phyloP scores from a whole-genome alignment of 2,329 filamentous ascomycete species.

The Byssoonygena ceratinophila region DNA sequence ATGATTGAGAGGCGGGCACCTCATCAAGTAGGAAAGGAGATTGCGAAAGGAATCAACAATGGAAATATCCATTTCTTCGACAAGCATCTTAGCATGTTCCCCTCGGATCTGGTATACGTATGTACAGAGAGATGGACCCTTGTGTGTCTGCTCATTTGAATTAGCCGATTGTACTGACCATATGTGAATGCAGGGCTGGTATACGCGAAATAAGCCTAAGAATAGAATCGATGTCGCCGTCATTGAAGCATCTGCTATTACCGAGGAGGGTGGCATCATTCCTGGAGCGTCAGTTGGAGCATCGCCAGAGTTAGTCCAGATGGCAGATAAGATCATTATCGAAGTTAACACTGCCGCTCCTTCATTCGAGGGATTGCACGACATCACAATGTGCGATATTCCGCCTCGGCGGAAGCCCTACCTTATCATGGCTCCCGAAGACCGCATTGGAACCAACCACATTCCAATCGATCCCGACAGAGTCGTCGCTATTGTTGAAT shows the following conservation, averaged over 20 bases:
- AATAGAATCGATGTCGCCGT: conserved; percentile 73
- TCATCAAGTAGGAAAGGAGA: conserved; percentile 83
- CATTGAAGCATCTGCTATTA: conserved; percentile 77
- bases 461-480: conserved; percentile 77
- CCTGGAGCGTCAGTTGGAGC: conserved; percentile 78
- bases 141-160: not conserved
- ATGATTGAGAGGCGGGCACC: conserved; percentile 81
- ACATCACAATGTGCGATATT: conserved; percentile 80
- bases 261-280: conserved; percentile 78
- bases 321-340: conserved; percentile 86
- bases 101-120: conserved; percentile 71
- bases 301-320: conserved; percentile 74
- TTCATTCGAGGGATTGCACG: conserved; percentile 77
- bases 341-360: conserved; percentile 83
- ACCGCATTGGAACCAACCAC: conserved; percentile 71
- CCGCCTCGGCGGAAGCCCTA: conserved; percentile 75
- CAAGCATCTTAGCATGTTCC: conserved; percentile 90
- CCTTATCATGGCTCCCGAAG: conserved; percentile 72
- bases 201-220: conserved; percentile 66
- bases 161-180: not conserved
- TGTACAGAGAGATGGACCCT: conserved; percentile 11
- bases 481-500: conserved; percentile 75
- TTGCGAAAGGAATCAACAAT: conserved; percentile 80
- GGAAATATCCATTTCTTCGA: conserved; percentile 87
- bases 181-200: conserved; percentile 51